Evolutionary conservation across 1,139 yeast species (phyloP).

Genomic region (Nadsonia starkeyi-henricii): DNA sequence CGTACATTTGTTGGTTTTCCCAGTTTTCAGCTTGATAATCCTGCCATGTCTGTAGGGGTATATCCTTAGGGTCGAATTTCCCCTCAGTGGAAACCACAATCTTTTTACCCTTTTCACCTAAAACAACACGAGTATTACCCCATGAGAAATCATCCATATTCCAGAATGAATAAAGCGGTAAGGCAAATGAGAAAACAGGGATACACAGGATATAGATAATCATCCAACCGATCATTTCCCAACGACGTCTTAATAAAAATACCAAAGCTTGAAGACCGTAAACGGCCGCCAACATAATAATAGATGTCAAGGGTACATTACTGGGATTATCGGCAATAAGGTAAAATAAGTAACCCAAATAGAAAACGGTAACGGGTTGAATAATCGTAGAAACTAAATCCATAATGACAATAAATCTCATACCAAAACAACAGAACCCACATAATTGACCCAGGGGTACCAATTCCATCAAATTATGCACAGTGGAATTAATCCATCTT

Average conservation of each 20-base stretch:
- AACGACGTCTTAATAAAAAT: conserved; percentile 26
- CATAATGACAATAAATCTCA: conserved; percentile 29
- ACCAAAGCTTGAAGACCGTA: conserved; percentile 29
- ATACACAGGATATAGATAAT: conserved; percentile 26
- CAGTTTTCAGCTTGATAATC: conserved; percentile 27
- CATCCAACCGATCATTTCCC: conserved; percentile 36
- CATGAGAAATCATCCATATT: conserved; percentile 33
- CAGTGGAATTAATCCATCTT: conserved; percentile 33
- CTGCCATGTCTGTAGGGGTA: conserved; percentile 27
- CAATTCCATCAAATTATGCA: conserved; percentile 28
- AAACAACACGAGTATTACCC: conserved; percentile 32
- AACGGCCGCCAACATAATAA: conserved; percentile 26
- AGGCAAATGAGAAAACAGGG: conserved; percentile 26
- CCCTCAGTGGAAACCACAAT: conserved; percentile 26
- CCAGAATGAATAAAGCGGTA: conserved; percentile 31
- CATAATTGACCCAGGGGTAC: conserved; percentile 29
- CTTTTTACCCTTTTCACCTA: conserved; percentile 29
- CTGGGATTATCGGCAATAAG: conserved; percentile 18
- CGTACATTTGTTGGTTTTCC: conserved; percentile 10
- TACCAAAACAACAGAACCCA: conserved; percentile 31
- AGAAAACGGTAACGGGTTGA: conserved; percentile 30
- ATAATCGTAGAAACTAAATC: conserved; percentile 28
- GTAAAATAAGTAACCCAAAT: conserved; percentile 27
- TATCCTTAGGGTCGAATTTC: conserved; percentile 27
- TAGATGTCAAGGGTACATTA: conserved; percentile 27